These are phyloP conservation scores for Elongisporangium senticosum DNA, from an alignment of 352 stramenopile genomes.

Conservation along the genomic window DNA sequence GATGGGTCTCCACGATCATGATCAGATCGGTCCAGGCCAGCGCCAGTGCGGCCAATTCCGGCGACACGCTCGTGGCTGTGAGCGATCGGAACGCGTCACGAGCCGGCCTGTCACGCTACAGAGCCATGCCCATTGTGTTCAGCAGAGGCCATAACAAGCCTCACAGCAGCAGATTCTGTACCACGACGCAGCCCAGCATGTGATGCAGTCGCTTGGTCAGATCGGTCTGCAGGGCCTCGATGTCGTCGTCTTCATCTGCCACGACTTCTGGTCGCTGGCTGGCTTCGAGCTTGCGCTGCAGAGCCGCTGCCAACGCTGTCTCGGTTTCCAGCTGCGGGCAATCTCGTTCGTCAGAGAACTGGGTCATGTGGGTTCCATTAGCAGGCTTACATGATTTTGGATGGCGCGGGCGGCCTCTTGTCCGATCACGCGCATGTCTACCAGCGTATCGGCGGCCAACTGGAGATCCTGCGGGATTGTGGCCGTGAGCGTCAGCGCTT, in stretches of 20 bases:
- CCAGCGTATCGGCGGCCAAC: constrained; percentile 3
- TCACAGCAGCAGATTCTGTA: constrained; percentile 4
- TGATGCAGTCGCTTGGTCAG: constrained; percentile 27
- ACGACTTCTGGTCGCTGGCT: not conserved
- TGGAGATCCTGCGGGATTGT: constrained; percentile 13
- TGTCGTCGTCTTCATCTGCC: not conserved
- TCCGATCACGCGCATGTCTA: not conserved
- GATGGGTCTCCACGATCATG: constrained; percentile 26
- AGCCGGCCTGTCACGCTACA: constrained; percentile 19
- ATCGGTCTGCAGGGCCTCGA: not conserved
- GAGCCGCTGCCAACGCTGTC: not conserved
- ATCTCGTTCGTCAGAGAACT: not conserved
- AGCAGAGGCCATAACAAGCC: too few relatives aligned
- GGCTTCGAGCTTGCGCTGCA: not conserved
- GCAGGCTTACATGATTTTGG: constrained; percentile 20
- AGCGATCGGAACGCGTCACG: constrained; percentile 32
- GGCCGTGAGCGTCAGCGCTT: constrained; percentile 22
- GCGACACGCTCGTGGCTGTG: constrained; percentile 34
- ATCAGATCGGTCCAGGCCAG: constrained; percentile 34
- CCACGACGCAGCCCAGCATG: constrained; percentile 18
- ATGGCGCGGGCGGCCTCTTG: constrained; percentile 2
- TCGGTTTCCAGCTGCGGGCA: not conserved
- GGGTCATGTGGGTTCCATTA: not conserved
- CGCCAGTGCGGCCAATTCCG: constrained; percentile 24
- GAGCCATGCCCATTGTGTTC: not conserved